A percentile compares a stretch with the other conserved stretches of the same genome.
These are phyloP conservation scores for Cutaneotrichosporon cutaneum DNA, from an alignment of 1,284 basidiomycete species.

Conservation along the genomic window DNA sequence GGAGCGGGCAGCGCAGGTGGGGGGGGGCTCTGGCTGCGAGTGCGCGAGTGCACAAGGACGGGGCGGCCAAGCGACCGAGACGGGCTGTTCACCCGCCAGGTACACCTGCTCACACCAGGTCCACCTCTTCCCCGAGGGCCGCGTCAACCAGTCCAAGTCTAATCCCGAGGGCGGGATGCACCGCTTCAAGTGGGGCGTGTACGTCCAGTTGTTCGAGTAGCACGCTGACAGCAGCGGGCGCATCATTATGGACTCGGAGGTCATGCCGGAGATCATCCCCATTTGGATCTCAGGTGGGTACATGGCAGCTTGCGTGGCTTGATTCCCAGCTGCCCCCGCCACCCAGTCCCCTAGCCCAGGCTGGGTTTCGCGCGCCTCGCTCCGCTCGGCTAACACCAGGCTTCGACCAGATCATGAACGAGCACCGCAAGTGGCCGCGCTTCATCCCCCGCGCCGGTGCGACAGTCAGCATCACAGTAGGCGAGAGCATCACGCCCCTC, in stretches of 20 bases:
- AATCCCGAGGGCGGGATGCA: conserved; percentile 62
- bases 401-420: conserved; percentile 87
- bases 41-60: neutral
- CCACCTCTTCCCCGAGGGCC: conserved; percentile 92
- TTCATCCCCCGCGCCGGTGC: conserved; percentile 45
- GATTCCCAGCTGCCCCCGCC: too few relatives aligned
- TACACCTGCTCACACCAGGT: conserved; percentile 58
- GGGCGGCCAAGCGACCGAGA: too few relatives aligned
- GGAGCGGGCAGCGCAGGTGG: too few relatives aligned
- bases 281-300: conserved; percentile 81
- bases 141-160: conserved; percentile 71
- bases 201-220: conserved; percentile 51
- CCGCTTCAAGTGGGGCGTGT: conserved; percentile 97
- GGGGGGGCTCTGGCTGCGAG: neutral
- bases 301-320: neutral
- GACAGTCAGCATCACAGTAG: conserved; percentile 47
- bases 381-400: conserved; percentile 60
- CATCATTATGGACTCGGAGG: conserved; percentile 73
- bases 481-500: conserved; percentile 39
- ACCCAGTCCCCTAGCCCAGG: too few relatives aligned
- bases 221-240: conserved; percentile 61
- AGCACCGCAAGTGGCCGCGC: conserved; percentile 59
- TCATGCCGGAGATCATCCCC: conserved; percentile 80
- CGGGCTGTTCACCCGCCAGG: too few relatives aligned
- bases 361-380: too few relatives aligned